Base-by-base conservation (phyloP, 2,329 filamentous ascomycete species). In the Periglandula ipomoeae region DNA sequence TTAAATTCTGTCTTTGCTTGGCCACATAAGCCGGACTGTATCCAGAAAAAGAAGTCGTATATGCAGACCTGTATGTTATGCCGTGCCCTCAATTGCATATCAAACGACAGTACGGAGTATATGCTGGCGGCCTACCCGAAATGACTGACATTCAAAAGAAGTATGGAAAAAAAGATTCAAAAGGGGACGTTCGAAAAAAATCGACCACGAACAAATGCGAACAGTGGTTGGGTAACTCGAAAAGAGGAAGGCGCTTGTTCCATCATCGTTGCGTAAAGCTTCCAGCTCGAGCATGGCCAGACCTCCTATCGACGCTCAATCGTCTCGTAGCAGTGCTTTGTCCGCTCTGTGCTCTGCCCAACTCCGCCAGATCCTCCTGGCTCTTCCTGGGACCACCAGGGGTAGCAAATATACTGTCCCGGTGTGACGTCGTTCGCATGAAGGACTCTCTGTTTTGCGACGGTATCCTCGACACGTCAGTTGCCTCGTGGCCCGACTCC, bases 361-460 rank as follows among this genome's bases (percentile, higher is more conserved):
- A 46, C 53, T 66, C 65, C 8, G 61, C 64, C 46, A 63, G 47
- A n/a, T 66, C 60, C 38, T 67, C 64, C 23, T 59, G 63, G 13
- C 64, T 64, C 53, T 61, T 64, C 7, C 61, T 57, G 8, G 60
- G 58, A 6, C 54, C 51, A 1, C 57, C 60, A 2, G 60, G 53
- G 10, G 57, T 56, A 4, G 59, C 61, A 46, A 62, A 56, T 23
- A 61, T 53, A 26, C 59, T 59, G 9, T 61, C 58, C 1, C 46
- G 52, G 6, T 53, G 48, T 23, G 26, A 24, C n/a, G 54, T 53
- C 10, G 46, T 19, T 3, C 47, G 46, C 24, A 26, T 50, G 4
- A 50, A 37, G 3, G 47, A 44, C 17, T 44, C 50, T 13, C 39
- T 54, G 22, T 44, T 50, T 19, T 53, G 58, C 22, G 32, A 48